Evolutionary conservation across 2,329 filamentous ascomycete genomes (phyloP), one percentile per base, ranked within the genome.

Genomic region (Diaporthe batatas): DNA sequence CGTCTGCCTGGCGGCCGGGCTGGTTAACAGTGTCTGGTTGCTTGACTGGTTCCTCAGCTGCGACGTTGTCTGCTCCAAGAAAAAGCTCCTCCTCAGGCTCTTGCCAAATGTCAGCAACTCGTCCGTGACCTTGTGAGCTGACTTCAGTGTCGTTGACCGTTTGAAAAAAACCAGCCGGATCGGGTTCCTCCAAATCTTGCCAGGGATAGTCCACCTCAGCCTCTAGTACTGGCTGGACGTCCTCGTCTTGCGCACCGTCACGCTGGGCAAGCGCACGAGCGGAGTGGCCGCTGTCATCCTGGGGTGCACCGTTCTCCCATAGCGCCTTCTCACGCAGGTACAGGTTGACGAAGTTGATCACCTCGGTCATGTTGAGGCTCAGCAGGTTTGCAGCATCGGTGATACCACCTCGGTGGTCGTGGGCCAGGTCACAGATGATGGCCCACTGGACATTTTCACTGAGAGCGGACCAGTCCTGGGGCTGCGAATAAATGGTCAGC

Each of bases 401-500:
- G 49, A 79, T 73, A 14, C 75, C 74, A 16, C 25, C 62, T 23
- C 25, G 47, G 47, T 64, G 47, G 16, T 59, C 36, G 23, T 47
- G 29, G 11, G 73, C 73, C 51, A 78, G 47, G 23, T 77, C 75
- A 25, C 71, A 62, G 21, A 77, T 23, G 58, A 79, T 76, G 36
- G 77, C 72, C 29, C 75, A 77, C 65, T 78, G 75, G 67, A 77
- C 73, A 23, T 73, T 72, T 23, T 75, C 62, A 6, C 76, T 55
- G 14, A 80, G 75, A 39, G 72, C 57, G 0, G 65, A 14, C 78
- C 78, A 80, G 32, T 71, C 29, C 58, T 73, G 32, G 14, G 25
- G 16, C 23, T 12, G 21, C 21, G 18, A n/a, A 32, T 8, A 21
- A 14, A 12, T 32, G 44, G 32, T 73, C 21, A 71, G 68, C 32